Percentiles rank a stretch among this genome's conserved stretches.
These are phyloP conservation scores for Trichoderma cornu-damae DNA, from an alignment of 2,329 filamentous ascomycete genomes.

Conservation along the genomic window DNA sequence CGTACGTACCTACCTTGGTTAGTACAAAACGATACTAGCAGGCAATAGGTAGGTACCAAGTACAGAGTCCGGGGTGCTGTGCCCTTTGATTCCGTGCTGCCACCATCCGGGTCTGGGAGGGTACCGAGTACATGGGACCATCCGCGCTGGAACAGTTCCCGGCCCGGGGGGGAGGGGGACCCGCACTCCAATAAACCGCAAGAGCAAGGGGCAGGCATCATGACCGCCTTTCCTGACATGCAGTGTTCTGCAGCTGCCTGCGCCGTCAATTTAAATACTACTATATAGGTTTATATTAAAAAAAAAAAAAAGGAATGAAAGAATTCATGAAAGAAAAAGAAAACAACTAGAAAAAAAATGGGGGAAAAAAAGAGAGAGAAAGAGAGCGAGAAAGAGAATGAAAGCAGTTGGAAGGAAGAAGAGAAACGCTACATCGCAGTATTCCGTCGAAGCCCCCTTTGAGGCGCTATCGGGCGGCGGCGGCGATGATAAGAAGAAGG, in stretches of 20 bases:
- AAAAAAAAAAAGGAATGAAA: not conserved
- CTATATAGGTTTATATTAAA: no score
- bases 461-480: not conserved
- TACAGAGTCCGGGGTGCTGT: not conserved
- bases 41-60: no score
- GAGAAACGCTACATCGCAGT: no score
- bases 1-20: no score
- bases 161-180: not conserved
- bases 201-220: slow-evolving; percentile 10
- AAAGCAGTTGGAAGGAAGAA: not conserved
- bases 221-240: slow-evolving; percentile 11
- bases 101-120: not conserved
- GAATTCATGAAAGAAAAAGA: not conserved
- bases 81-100: slow-evolving; percentile 3
- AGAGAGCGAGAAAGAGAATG: not conserved
- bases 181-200: not conserved
- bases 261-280: no score
- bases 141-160: no score
- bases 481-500: not conserved
- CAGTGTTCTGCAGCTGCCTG: not conserved
- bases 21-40: no score
- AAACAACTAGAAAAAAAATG: no score
- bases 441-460: not conserved
- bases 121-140: slow-evolving; percentile 13
- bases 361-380: not conserved